Conservation (phyloP, 441 rosid species). For the Corymbia citriodora region DNA sequence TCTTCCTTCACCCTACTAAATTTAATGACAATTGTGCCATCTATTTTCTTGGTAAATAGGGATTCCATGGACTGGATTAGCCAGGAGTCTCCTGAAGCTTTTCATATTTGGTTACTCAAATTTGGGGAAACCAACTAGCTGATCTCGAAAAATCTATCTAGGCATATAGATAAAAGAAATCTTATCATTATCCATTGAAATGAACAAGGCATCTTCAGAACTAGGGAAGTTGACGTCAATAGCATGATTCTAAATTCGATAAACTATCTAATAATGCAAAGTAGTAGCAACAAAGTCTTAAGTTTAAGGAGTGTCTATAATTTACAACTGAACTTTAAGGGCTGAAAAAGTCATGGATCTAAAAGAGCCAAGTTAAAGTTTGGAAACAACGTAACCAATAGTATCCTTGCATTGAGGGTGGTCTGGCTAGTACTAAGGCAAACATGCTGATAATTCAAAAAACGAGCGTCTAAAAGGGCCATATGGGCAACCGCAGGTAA, state of each 20-base stretch:
- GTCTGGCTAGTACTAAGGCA: background rate
- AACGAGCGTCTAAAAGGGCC: background rate
- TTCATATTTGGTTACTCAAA: too few species aligned
- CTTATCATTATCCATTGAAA: background rate
- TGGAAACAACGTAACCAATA: too few species aligned
- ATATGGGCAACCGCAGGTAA: background rate
- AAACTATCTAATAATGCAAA: background rate
- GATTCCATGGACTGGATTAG: background rate
- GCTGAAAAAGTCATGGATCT: background rate
- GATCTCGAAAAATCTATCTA: background rate
- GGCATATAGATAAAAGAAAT: background rate
- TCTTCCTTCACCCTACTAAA: background rate
- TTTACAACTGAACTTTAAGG: background rate
- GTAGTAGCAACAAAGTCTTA: background rate
- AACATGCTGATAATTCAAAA: background rate
- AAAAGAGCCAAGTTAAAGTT: background rate
- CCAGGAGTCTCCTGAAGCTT: background rate
- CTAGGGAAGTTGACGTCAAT: too few species aligned
- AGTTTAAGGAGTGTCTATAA: too few species aligned
- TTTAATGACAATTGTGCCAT: background rate
- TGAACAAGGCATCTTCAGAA: background rate
- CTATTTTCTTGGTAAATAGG: background rate
- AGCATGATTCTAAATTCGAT: background rate
- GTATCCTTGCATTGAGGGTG: background rate
- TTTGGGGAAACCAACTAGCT: background rate